Conservation (phyloP, 306 rosid species). For the Inga leiocalycina region DNA sequence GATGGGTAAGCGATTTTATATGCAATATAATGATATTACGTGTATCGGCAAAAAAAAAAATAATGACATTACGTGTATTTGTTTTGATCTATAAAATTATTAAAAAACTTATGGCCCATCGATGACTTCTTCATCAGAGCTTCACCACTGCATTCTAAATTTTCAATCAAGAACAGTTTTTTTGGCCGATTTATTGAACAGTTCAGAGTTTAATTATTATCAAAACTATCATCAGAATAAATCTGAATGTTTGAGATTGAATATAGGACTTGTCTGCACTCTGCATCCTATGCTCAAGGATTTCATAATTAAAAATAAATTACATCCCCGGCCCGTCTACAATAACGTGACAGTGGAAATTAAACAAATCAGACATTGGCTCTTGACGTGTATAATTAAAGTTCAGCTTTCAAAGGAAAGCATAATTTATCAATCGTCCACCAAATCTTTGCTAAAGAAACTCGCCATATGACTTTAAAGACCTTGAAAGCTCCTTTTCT, state of each 20-base stretch:
- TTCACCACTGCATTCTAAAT: no score
- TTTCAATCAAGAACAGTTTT: neutral
- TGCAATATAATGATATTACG: neutral
- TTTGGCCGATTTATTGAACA: neutral
- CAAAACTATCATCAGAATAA: neutral
- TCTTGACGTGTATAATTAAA: constrained; percentile 1
- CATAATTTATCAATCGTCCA: neutral
- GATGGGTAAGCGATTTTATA: constrained; percentile 34
- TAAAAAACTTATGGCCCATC: neutral
- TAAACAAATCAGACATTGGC: constrained; percentile 34
- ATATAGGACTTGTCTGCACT: neutral
- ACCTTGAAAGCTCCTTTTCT: constrained; percentile 24
- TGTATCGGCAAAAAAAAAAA: neutral
- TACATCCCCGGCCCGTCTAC: constrained; percentile 47
- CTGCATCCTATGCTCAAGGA: neutral
- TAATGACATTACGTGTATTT: neutral
- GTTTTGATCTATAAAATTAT: neutral
- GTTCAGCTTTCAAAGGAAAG: neutral
- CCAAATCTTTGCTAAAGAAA: constrained; percentile 8
- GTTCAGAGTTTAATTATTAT: neutral
- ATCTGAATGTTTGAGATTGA: neutral
- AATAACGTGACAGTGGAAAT: constrained; percentile 56
- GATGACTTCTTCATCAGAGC: no score
- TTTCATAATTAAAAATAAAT: constrained; percentile 22
- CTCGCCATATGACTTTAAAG: neutral